These are phyloP conservation scores for Salisapilia sapeloensis DNA, from an alignment of 352 stramenopile species.

Conservation along the genomic window DNA sequence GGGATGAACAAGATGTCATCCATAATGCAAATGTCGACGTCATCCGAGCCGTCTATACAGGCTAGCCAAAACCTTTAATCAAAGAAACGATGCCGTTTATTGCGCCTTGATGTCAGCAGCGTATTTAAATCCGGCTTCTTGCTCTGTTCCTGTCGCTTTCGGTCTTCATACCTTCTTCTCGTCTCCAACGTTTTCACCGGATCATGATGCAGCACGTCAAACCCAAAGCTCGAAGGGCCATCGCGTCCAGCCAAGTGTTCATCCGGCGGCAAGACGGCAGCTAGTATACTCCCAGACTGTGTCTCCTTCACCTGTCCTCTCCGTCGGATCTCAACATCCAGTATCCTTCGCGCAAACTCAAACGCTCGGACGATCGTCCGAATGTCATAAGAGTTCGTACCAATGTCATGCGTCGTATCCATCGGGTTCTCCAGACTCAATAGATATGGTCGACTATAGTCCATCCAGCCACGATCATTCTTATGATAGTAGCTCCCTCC, in stretches of 20 bases:
- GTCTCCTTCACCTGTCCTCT: slow-evolving; percentile 37
- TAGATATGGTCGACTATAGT: slow-evolving; percentile 59
- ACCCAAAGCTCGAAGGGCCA: slow-evolving; percentile 38
- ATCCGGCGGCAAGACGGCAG: slow-evolving; percentile 54
- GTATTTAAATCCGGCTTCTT: slow-evolving; percentile 38
- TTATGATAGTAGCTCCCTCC: slow-evolving; percentile 90
- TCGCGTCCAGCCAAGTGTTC: slow-evolving; percentile 38
- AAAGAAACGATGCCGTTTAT: no score
- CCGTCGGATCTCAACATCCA: slow-evolving; percentile 54
- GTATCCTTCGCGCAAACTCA: slow-evolving; percentile 61
- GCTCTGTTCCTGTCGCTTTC: slow-evolving; percentile 29
- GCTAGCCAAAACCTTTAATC: no score
- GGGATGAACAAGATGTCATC: no score
- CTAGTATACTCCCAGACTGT: slow-evolving; percentile 49
- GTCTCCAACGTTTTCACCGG: slow-evolving; percentile 47
- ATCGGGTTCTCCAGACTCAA: slow-evolving; percentile 91
- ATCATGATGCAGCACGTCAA: slow-evolving; percentile 51
- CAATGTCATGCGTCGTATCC: slow-evolving; percentile 83
- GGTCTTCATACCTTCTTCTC: slow-evolving; percentile 37
- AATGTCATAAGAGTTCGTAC: slow-evolving; percentile 86
- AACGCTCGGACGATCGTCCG: slow-evolving; percentile 83
- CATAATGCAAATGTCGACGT: no score
- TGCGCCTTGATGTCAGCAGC: no score
- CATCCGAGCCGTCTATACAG: no score
- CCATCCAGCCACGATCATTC: slow-evolving; percentile 50